Evolutionary conservation across 2,329 filamentous ascomycete species (phyloP).

Genomic region (Teratosphaeriaceae sp.): DNA sequence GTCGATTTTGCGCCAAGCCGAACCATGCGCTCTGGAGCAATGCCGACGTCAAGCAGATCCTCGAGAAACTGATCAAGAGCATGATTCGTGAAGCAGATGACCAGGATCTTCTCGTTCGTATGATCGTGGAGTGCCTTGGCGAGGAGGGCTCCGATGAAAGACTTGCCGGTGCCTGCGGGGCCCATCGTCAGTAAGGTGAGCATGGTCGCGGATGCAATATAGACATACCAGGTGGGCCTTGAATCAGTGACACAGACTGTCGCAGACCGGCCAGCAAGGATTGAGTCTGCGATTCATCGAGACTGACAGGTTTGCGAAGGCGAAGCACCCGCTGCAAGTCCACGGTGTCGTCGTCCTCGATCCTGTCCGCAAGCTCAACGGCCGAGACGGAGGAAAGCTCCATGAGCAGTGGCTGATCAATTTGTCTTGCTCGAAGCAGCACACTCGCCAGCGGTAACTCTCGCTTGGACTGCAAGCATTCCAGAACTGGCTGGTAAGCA

Average conservation of each 20-base stretch:
- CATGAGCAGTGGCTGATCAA: not conserved
- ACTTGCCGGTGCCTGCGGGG: slow-evolving; percentile 62
- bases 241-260: slow-evolving; percentile 54
- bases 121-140: slow-evolving; percentile 49
- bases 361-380: slow-evolving; percentile 18
- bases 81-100: slow-evolving; percentile 51
- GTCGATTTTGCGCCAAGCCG: slow-evolving; percentile 54
- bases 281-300: slow-evolving; percentile 50
- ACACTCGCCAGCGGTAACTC: slow-evolving; percentile 52
- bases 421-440: slow-evolving; percentile 25
- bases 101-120: slow-evolving; percentile 49
- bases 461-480: slow-evolving; percentile 49
- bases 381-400: slow-evolving; percentile 21
- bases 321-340: slow-evolving; percentile 29
- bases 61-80: slow-evolving; percentile 55
- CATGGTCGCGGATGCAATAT: too few species aligned
- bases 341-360: slow-evolving; percentile 14
- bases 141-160: slow-evolving; percentile 61
- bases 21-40: slow-evolving; percentile 46
- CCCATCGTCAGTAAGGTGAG: not conserved
- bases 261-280: slow-evolving; percentile 51
- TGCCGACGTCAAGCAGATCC: slow-evolving; percentile 45
- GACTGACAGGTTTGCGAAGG: slow-evolving; percentile 26
- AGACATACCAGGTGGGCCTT: slow-evolving; percentile 62
- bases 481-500: slow-evolving; percentile 61